Conservation (phyloP, 1,284 basidiomycete species). For the Cutaneotrichosporon cyanovorans region DNA sequence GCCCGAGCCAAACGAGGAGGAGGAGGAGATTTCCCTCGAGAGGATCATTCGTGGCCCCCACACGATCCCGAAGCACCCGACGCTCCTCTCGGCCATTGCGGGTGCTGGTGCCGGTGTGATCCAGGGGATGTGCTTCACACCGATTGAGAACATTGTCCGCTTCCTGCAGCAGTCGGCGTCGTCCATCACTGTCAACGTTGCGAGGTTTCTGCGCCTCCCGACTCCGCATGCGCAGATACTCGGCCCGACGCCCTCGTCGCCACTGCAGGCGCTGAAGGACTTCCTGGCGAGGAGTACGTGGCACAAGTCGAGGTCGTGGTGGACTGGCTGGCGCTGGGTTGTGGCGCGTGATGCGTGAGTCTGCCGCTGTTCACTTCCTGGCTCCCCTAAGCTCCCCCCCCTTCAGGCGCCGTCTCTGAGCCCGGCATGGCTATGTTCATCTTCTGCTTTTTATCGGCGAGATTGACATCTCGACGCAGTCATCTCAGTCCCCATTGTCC, state of each 20-base stretch:
- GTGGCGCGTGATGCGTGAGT: constrained; percentile 36
- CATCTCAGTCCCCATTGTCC: too few species aligned
- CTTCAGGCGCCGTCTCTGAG: too few species aligned
- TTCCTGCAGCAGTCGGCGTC: constrained; percentile 31
- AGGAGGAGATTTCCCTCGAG: constrained; percentile 37
- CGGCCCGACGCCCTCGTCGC: constrained; percentile 19
- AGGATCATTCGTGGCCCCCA: constrained; percentile 35
- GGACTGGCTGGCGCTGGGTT: constrained; percentile 42
- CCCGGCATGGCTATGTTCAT: too few species aligned
- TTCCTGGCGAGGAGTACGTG: constrained; percentile 33
- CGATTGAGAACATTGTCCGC: constrained; percentile 44
- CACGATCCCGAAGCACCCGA: constrained; percentile 39
- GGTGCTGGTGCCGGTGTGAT: constrained; percentile 41
- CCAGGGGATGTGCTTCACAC: constrained; percentile 42
- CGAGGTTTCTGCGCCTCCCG: constrained; percentile 22
- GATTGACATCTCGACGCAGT: too few species aligned
- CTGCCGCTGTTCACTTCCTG: too few species aligned
- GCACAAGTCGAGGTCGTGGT: constrained; percentile 35
- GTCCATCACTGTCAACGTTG: constrained; percentile 19
- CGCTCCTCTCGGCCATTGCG: constrained; percentile 37
- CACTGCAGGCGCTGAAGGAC: constrained; percentile 29
- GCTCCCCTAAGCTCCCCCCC: too few species aligned
- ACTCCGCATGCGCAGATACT: constrained; percentile 3
- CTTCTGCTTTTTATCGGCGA: too few species aligned
- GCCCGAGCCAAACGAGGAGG: constrained; percentile 9